Percentiles rank a stretch among this genome's conserved stretches.
Evolutionary conservation across 176 grass and related monocot species (phyloP).

Genomic region (Avena atlantica): DNA sequence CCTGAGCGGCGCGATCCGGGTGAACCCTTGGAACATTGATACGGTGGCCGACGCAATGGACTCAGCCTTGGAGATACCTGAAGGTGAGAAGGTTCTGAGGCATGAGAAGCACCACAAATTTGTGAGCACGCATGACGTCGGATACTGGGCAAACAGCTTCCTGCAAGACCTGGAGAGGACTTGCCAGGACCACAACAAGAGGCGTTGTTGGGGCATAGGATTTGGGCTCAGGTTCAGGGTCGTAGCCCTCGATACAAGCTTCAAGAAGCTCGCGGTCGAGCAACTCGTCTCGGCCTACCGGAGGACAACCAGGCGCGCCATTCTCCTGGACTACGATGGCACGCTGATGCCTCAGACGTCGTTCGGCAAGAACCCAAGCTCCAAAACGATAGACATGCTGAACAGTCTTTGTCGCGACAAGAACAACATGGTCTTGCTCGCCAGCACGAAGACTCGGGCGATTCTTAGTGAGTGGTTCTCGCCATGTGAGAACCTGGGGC

Average conservation of each 20-base stretch:
- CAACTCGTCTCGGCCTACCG: constrained; percentile 81
- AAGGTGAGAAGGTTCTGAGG: constrained; percentile 75
- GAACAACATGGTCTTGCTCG: constrained; percentile 81
- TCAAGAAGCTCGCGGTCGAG: constrained; percentile 87
- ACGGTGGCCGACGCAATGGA: constrained; percentile 90
- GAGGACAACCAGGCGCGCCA: constrained; percentile 53
- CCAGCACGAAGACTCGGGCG: constrained; percentile 69
- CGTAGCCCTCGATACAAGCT: constrained; percentile 88
- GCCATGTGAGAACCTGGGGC: constrained; percentile 72
- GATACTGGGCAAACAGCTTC: constrained; percentile 97
- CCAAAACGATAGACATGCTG: constrained; percentile 64
- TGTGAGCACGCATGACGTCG: constrained; percentile 89
- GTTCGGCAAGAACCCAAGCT: constrained; percentile 69
- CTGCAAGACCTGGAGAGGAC: constrained; percentile 84
- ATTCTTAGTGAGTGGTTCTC: constrained; percentile 72
- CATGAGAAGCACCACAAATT: constrained; percentile 91
- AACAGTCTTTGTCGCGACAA: constrained; percentile 73
- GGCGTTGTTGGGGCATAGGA: constrained; percentile 90
- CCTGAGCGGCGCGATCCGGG: constrained; percentile 76
- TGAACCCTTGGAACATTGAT: constrained; percentile 97
- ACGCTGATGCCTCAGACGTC: constrained; percentile 87
- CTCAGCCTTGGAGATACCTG: constrained; percentile 72
- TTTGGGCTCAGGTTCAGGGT: constrained; percentile 88
- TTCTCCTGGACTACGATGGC: constrained; percentile 91
- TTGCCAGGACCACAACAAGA: constrained; percentile 74